Conservation (phyloP, 345 rosid species). For the Salix arbutifolia region DNA sequence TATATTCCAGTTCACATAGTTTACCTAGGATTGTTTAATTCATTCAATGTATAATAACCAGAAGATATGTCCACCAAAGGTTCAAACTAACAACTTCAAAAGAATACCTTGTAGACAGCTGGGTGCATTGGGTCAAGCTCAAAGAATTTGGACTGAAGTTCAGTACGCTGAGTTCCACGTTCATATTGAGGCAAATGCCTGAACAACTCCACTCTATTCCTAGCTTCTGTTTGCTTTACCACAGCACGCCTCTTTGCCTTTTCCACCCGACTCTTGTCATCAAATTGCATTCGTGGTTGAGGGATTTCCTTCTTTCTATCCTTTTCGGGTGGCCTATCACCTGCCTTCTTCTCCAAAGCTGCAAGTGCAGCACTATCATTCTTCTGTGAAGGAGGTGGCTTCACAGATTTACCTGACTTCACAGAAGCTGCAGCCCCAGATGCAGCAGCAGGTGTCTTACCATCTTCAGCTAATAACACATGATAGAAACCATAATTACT, state of each 20-base stretch:
- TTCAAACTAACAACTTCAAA: background rate
- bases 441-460: conserved; percentile 34
- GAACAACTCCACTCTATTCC: conserved; percentile 85
- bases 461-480: conserved; percentile 46
- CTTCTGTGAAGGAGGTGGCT: conserved; percentile 50
- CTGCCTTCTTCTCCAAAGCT: conserved; percentile 69
- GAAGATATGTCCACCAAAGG: background rate
- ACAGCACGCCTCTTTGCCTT: conserved; percentile 90
- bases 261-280: conserved; percentile 81
- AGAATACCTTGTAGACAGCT: conserved; percentile 75
- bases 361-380: conserved; percentile 47
- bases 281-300: conserved; percentile 94
- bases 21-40: background rate
- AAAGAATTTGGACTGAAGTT: conserved; percentile 74
- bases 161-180: conserved; percentile 84
- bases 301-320: conserved; percentile 94
- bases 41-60: background rate
- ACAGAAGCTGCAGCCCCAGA: conserved; percentile 31
- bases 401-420: conserved; percentile 50
- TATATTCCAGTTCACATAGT: background rate
- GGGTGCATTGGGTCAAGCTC: conserved; percentile 92
- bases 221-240: conserved; percentile 82
- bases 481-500: background rate
- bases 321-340: conserved; percentile 61
- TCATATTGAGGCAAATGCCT: conserved; percentile 98